phyloP scores from a whole-genome alignment of 768 basidiomycete genomes.

The Psilocybe tampanensis region DNA sequence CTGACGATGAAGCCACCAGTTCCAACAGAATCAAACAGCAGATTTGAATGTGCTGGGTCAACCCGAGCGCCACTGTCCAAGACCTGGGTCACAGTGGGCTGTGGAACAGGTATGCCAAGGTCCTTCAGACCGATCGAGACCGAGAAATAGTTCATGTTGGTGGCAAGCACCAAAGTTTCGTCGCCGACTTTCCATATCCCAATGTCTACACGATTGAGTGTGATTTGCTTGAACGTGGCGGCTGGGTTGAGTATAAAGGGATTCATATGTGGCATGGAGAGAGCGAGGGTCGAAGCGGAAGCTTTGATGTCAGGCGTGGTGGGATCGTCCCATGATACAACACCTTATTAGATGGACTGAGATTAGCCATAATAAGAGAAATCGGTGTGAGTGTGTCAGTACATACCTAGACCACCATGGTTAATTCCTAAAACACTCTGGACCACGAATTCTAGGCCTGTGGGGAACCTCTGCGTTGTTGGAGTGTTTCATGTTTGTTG shows the following conservation, averaged over 20 bases:
- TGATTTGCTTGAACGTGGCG: slow-evolving; percentile 42
- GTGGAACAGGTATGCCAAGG: slow-evolving; percentile 25
- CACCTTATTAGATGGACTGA: slow-evolving; percentile 27
- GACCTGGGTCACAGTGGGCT: slow-evolving; percentile 27
- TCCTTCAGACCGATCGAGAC: slow-evolving; percentile 33
- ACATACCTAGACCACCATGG: slow-evolving; percentile 49
- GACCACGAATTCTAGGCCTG: slow-evolving; percentile 70
- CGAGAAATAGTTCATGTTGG: slow-evolving; percentile 49
- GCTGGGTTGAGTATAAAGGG: slow-evolving; percentile 47
- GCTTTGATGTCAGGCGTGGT: slow-evolving; percentile 54
- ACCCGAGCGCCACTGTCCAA: slow-evolving; percentile 37
- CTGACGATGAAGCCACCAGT: slow-evolving; percentile 41
- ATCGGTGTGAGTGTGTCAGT: not conserved
- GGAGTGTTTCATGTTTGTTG: too few relatives aligned
- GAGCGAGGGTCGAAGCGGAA: slow-evolving; percentile 51
- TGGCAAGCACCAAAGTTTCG: slow-evolving; percentile 49
- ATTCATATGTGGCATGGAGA: slow-evolving; percentile 44
- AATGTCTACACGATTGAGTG: slow-evolving; percentile 45
- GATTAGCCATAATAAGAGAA: not conserved
- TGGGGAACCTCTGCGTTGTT: slow-evolving; percentile 55
- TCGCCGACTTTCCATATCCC: slow-evolving; percentile 48
- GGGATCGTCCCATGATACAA: slow-evolving; percentile 59
- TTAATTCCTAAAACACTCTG: slow-evolving; percentile 69
- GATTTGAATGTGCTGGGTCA: slow-evolving; percentile 24
- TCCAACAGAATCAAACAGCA: slow-evolving; percentile 41